A percentile compares a stretch with the other conserved stretches of the same genome.
These are phyloP conservation scores for Colletotrichum sp. DNA, from an alignment of 2,329 filamentous ascomycete species.

Conservation along the genomic window DNA sequence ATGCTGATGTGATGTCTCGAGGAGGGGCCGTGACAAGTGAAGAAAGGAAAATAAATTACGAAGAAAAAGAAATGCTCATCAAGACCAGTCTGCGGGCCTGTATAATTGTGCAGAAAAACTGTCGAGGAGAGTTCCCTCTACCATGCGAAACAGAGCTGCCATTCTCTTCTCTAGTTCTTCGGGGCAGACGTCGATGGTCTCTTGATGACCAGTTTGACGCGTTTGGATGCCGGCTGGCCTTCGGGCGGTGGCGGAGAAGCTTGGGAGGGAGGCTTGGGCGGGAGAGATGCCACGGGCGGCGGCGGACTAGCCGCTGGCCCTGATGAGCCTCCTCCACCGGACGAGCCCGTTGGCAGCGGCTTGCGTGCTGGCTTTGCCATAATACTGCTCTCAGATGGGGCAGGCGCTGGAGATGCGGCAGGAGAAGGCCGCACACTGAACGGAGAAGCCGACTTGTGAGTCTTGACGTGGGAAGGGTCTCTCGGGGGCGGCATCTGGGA, in stretches of 20 bases:
- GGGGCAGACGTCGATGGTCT: conserved; percentile 3
- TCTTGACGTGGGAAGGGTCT: conserved; percentile 10
- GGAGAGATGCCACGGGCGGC: not conserved
- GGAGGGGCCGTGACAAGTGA: not conserved
- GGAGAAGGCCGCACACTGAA: conserved; percentile 26
- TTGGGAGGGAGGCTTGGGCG: conserved; percentile 9
- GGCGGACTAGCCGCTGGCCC: conserved; percentile 6
- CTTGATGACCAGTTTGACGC: conserved; percentile 23
- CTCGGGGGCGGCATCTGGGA: conserved; percentile 1
- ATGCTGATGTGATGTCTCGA: not conserved
- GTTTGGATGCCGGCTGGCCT: conserved; percentile 18
- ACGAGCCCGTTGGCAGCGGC: conserved; percentile 30
- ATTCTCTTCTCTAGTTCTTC: not conserved
- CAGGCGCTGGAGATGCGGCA: conserved; percentile 28
- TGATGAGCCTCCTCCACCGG: not conserved
- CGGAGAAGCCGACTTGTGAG: conserved; percentile 7
- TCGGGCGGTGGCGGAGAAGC: conserved; percentile 4
- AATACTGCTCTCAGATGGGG: conserved; percentile 28
- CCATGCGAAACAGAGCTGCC: too few relatives aligned
- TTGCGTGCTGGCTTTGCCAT: conserved; percentile 38
- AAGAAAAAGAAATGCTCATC: not conserved
- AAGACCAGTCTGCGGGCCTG: not conserved
- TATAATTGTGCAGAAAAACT: not conserved
- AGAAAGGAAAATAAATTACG: not conserved
- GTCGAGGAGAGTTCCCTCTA: not conserved